Conservation (phyloP, 1,284 basidiomycete species). For the Thelephora terrestris region DNA sequence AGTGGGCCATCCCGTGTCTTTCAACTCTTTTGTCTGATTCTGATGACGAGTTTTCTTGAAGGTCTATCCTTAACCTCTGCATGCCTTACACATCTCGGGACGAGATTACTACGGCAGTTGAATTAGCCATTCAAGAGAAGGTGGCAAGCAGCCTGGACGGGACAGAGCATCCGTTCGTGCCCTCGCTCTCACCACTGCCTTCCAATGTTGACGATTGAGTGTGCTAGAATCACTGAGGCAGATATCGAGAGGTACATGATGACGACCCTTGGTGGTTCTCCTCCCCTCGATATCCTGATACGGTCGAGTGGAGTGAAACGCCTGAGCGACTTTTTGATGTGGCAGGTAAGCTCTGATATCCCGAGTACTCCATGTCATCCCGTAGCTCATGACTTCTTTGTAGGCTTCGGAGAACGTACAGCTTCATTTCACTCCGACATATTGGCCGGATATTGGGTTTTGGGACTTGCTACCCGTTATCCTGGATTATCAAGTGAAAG, state of each 20-base stretch:
- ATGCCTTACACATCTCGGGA: conserved; percentile 91
- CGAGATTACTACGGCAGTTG: conserved; percentile 79
- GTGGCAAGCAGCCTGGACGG: conserved; percentile 17
- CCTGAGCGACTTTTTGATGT: conserved; percentile 87
- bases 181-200: too few relatives aligned
- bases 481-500: conserved; percentile 74
- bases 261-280: conserved; percentile 56
- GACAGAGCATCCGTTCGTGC: too few relatives aligned
- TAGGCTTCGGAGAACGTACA: conserved; percentile 78
- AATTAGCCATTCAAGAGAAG: conserved; percentile 43
- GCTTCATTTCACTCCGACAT: conserved; percentile 84
- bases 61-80: conserved; percentile 88
- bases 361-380: too few relatives aligned
- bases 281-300: conserved; percentile 85
- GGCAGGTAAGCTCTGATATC: conserved; percentile 61
- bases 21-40: not conserved
- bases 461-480: conserved; percentile 81
- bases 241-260: conserved; percentile 59
- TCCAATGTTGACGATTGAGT: conserved; percentile 3
- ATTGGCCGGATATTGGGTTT: conserved; percentile 94
- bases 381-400: not conserved
- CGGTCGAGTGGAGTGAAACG: conserved; percentile 91
- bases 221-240: conserved; percentile 49
- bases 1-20: conserved; percentile 35
- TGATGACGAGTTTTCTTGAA: conserved; percentile 21